These are phyloP conservation scores for Mycena olivaceomarginata DNA, from an alignment of 768 basidiomycete genomes.

Conservation along the genomic window DNA sequence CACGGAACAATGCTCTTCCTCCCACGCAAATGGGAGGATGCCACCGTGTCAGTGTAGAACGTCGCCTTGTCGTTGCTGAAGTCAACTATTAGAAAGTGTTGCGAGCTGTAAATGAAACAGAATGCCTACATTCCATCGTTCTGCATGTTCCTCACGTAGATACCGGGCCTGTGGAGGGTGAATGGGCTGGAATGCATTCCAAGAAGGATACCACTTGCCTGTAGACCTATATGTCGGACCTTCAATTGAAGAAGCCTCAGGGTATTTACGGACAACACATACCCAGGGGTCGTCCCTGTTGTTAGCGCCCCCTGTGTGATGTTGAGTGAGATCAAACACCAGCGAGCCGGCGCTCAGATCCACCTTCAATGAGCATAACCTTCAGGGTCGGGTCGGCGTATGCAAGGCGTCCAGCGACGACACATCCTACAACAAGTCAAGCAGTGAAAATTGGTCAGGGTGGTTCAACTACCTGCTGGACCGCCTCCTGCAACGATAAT, in stretches of 20 bases:
- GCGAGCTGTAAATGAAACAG: not conserved
- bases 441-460: too few relatives aligned
- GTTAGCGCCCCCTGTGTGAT: slow-evolving; percentile 73
- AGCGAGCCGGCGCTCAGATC: slow-evolving; percentile 5
- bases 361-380: slow-evolving; percentile 86
- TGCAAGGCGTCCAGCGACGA: slow-evolving; percentile 81
- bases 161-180: slow-evolving; percentile 69
- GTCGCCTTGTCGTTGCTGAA: slow-evolving; percentile 83
- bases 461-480: slow-evolving; percentile 69
- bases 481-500: slow-evolving; percentile 83
- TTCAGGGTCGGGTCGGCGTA: slow-evolving; percentile 84
- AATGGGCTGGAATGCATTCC: not conserved
- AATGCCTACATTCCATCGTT: slow-evolving; percentile 74
- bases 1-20: slow-evolving; percentile 82
- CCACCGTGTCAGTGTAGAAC: slow-evolving; percentile 79
- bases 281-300: slow-evolving; percentile 85
- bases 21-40: slow-evolving; percentile 76
- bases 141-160: slow-evolving; percentile 85
- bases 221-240: slow-evolving; percentile 60
- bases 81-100: not conserved
- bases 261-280: not conserved
- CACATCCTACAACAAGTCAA: slow-evolving; percentile 65
- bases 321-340: not conserved
- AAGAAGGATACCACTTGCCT: slow-evolving; percentile 55
- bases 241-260: not conserved